Base-by-base conservation (phyloP, 1,139 yeast species). In the Groenewaldozyma sp. region DNA sequence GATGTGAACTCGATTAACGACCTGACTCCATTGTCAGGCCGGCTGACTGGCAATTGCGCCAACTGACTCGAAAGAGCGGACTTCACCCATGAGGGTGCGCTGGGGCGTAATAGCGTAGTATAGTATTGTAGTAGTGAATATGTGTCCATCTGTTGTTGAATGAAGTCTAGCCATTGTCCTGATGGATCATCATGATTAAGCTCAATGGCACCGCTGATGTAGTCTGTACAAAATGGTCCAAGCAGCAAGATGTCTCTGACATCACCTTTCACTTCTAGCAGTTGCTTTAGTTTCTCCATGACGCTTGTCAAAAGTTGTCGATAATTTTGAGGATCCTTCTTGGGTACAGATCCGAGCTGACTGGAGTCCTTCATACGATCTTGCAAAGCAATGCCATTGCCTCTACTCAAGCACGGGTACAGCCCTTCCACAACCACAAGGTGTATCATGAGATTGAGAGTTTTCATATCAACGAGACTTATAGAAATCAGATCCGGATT, bases 391-490 rank as follows among this genome's bases (percentile, higher is more conserved):
- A 84, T 70, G 0, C 91, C 86, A 13, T 77, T 67, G 2, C 71
- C 71, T 26, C 56, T 47, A 1, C 76, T 73, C 3, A 84, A 50
- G 24, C 76, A 72, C 0, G 91, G 76, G 48, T 81, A 82, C 0
- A 87, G 68, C 0, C 94, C 88, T 45, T 76, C 80, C 1, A 81
- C 60, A 0, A 87, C 73, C 2, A 88, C 65, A 13, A 79, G 46
- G 45, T 80, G 81, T 20, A 80, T 60, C 36, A 88, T 55, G 22
- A 70, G 73, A 36, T 83, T 79, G 44, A 88, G 74, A 2, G 76
- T 72, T 54, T 78, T 80, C 67, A 88, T 76, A 55, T 88, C 97
- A 53, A 84, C 88, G 9, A 88, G 65, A 0, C 96, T 83, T 13
- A 88, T 79, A 5, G 81, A 67, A 16, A 88, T 71, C 38, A 82